A percentile compares a stretch with the other conserved stretches of the same genome.
Conservation (phyloP, 345 rosid species). For the Laguncularia racemosa region DNA sequence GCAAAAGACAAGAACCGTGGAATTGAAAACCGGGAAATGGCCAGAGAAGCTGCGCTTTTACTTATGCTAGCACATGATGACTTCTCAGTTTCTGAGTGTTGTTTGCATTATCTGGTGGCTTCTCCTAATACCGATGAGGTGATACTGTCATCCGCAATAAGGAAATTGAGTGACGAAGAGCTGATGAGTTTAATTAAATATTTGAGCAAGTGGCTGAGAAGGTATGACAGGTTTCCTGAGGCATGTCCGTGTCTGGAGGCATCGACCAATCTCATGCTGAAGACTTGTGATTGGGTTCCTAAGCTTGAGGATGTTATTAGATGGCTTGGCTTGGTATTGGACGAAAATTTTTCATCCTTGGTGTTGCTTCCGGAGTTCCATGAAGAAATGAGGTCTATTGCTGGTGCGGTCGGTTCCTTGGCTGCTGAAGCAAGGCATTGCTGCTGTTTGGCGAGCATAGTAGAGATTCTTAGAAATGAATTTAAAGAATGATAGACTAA, state of each 20-base stretch:
- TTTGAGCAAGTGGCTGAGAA: slow-evolving; percentile 73
- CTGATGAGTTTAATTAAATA: slow-evolving; percentile 49
- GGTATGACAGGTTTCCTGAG: slow-evolving; percentile 69
- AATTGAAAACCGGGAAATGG: slow-evolving; percentile 28
- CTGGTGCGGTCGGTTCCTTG: slow-evolving; percentile 37
- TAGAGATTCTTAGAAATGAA: slow-evolving; percentile 39
- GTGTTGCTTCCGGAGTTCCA: slow-evolving; percentile 58
- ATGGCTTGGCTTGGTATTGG: slow-evolving; percentile 59
- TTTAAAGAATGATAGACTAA: not conserved
- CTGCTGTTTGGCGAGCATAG: slow-evolving; percentile 31
- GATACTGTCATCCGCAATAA: slow-evolving; percentile 48
- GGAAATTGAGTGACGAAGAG: slow-evolving; percentile 61
- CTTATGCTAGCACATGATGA: slow-evolving; percentile 84
- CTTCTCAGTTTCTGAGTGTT: slow-evolving; percentile 60
- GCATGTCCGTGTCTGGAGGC: slow-evolving; percentile 71
- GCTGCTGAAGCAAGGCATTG: slow-evolving; percentile 58
- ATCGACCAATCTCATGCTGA: slow-evolving; percentile 36
- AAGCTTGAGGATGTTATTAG: slow-evolving; percentile 52
- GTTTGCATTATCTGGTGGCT: slow-evolving; percentile 67
- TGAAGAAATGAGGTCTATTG: slow-evolving; percentile 56
- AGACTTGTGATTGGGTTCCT: slow-evolving; percentile 76
- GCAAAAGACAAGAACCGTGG: slow-evolving; percentile 24
- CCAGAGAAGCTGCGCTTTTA: slow-evolving; percentile 65
- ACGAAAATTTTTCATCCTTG: slow-evolving; percentile 67
- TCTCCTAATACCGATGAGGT: slow-evolving; percentile 48